Conservation (phyloP, 345 rosid species). For the Populus pruinosa region DNA sequence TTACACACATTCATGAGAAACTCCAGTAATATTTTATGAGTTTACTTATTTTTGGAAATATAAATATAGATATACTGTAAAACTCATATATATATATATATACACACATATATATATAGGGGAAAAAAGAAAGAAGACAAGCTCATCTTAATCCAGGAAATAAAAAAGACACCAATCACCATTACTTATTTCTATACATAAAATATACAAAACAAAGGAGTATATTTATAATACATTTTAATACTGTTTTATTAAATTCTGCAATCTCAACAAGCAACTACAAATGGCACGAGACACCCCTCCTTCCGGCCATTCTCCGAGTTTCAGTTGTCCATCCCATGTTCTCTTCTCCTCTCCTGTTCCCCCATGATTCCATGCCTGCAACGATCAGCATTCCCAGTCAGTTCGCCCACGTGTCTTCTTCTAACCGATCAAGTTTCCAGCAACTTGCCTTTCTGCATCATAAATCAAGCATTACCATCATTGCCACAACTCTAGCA, state of each 20-base stretch:
- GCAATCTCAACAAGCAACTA: no score
- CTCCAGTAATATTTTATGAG: no score
- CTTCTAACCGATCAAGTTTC: neutral
- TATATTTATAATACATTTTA: neutral
- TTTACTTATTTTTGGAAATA: no score
- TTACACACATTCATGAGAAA: no score
- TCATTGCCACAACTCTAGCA: neutral
- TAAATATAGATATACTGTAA: no score
- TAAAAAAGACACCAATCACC: neutral
- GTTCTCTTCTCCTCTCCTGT: neutral
- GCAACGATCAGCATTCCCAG: neutral
- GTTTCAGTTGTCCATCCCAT: neutral
- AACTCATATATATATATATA: no score
- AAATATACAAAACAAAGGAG: neutral
- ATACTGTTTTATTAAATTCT: no score
- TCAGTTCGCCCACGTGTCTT: neutral
- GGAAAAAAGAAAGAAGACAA: no score
- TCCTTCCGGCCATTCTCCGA: neutral
- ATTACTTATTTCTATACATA: neutral
- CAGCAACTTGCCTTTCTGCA: neutral
- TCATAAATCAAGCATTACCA: neutral
- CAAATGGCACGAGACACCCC: no score
- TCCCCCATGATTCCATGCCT: no score
- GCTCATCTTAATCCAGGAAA: neutral
- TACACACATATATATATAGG: no score